Conservation (phyloP, 129 eudicot species). For the Glebionis coronaria region DNA sequence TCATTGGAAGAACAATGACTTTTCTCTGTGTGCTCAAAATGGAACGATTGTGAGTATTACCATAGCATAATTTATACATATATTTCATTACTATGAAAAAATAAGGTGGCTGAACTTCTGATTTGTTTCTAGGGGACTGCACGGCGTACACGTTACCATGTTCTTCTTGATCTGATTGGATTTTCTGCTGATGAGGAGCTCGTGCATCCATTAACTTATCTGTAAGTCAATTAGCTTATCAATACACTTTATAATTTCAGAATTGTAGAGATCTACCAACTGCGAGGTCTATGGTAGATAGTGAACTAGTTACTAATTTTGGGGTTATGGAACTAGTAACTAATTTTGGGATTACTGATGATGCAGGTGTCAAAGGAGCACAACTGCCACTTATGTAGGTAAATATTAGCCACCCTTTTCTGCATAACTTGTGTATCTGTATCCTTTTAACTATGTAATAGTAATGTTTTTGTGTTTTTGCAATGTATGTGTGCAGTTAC, state of each 20-base stretch:
- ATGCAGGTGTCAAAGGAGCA: conserved; percentile 73
- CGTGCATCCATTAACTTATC: conserved; percentile 67
- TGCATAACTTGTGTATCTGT: background rate
- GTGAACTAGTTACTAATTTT: too few species aligned
- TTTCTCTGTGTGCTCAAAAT: conserved; percentile 70
- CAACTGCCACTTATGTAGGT: conserved; percentile 72
- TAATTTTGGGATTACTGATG: background rate
- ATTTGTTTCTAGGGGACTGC: conserved; percentile 52
- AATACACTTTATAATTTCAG: background rate
- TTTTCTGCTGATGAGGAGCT: conserved; percentile 74
- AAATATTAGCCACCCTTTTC: background rate
- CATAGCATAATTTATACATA: background rate
- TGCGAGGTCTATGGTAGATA: background rate
- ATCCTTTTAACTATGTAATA: too few species aligned
- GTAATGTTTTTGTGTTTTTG: background rate
- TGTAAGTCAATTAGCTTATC: conserved; percentile 37
- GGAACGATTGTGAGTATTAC: conserved; percentile 75
- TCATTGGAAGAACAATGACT: conserved; percentile 68
- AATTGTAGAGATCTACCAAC: background rate
- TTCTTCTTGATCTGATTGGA: conserved; percentile 70
- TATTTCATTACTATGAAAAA: background rate
- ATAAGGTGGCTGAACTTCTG: background rate
- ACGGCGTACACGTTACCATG: conserved; percentile 83
- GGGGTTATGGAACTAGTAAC: too few species aligned
- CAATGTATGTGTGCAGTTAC: conserved; percentile 44